Conservation (phyloP, 2,329 filamentous ascomycete species). For the Trichoderma semiorbis region DNA sequence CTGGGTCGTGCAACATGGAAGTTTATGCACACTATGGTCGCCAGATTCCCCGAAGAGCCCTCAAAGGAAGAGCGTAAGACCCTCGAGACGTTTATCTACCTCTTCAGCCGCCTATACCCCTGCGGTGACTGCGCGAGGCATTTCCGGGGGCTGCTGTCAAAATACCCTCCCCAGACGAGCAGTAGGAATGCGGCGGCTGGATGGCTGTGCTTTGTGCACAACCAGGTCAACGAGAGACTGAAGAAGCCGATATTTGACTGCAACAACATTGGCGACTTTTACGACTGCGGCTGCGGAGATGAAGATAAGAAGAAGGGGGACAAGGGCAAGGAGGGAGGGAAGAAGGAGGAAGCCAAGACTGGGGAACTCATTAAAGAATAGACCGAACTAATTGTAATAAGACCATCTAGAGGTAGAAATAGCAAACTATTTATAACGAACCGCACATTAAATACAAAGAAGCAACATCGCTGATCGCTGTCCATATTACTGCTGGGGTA, state of each 20-base stretch:
- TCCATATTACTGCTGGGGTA: not conserved
- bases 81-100: slow-evolving; percentile 61
- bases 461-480: not conserved
- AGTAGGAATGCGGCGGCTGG: slow-evolving; percentile 61
- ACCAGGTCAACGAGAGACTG: slow-evolving; percentile 62
- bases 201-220: slow-evolving; percentile 67
- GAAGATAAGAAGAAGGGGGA: slow-evolving; percentile 47
- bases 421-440: not conserved
- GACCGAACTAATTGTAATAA: not conserved
- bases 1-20: slow-evolving; percentile 68
- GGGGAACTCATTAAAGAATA: slow-evolving; percentile 25
- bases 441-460: not conserved
- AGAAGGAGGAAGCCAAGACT: slow-evolving; percentile 26
- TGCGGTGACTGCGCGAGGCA: slow-evolving; percentile 67
- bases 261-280: slow-evolving; percentile 65
- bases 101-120: slow-evolving; percentile 67
- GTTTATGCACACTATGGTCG: slow-evolving; percentile 68
- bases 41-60: slow-evolving; percentile 64
- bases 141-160: slow-evolving; percentile 58
- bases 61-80: slow-evolving; percentile 59
- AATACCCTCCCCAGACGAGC: slow-evolving; percentile 64
- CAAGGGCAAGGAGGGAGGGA: slow-evolving; percentile 26
- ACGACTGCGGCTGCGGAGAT: slow-evolving; percentile 70
- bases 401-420: not conserved
- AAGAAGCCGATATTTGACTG: slow-evolving; percentile 63